These are phyloP conservation scores for Moelleriella libera DNA, from an alignment of 2,329 filamentous ascomycete species.

Conservation along the genomic window DNA sequence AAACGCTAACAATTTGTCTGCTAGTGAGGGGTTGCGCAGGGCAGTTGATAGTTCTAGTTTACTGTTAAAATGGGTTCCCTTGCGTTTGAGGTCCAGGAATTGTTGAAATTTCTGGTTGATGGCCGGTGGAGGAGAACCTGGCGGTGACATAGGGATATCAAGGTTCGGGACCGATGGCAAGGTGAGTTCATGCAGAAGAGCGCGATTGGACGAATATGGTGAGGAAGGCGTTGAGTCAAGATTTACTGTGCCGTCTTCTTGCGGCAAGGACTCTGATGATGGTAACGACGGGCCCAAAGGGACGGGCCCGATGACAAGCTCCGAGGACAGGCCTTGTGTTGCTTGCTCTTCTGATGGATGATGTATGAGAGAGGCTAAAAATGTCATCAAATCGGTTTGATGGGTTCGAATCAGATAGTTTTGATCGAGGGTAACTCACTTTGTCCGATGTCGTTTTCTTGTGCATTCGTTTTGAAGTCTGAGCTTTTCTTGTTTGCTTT, in stretches of 20 bases:
- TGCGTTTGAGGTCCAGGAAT: conserved; percentile 65
- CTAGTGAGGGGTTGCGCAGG: conserved; percentile 57
- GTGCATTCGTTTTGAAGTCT: too few species aligned
- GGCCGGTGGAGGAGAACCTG: conserved; percentile 37
- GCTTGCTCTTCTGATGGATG: background rate
- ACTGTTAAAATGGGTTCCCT: conserved; percentile 65
- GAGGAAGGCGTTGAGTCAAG: conserved; percentile 30
- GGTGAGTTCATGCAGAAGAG: conserved; percentile 56
- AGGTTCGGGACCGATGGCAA: conserved; percentile 59
- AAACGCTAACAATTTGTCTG: conserved; percentile 60
- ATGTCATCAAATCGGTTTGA: background rate
- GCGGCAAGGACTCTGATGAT: conserved; percentile 5
- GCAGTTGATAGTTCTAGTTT: conserved; percentile 53
- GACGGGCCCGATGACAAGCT: background rate
- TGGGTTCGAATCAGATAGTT: too few species aligned
- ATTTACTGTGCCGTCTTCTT: conserved; percentile 2
- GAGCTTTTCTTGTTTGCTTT: too few species aligned
- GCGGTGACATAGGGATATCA: conserved; percentile 60
- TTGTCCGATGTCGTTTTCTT: too few species aligned
- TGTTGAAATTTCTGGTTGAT: conserved; percentile 55
- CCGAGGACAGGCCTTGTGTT: background rate
- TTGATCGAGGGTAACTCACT: too few species aligned
- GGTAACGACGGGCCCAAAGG: background rate
- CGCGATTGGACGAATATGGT: conserved; percentile 52
- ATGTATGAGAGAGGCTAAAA: background rate